phyloP scores from a whole-genome alignment of 257 asterid species.

The Gentiana macrophylla region DNA sequence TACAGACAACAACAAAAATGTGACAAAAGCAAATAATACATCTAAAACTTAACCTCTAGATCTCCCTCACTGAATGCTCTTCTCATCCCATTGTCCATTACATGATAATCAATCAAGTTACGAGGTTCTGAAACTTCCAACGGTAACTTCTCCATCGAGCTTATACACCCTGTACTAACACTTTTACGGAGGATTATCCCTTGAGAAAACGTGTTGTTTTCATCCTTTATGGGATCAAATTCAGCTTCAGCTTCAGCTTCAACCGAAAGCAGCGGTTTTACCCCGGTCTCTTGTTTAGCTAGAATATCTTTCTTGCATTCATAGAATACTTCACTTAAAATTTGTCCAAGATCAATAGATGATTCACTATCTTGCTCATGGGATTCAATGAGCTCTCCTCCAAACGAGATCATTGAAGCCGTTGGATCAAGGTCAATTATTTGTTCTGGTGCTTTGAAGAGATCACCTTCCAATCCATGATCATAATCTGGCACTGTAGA shows the following conservation, averaged over 20 bases:
- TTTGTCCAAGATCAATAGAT: slow-evolving; percentile 56
- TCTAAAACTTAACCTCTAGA: slow-evolving; percentile 51
- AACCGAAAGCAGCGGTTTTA: slow-evolving; percentile 22
- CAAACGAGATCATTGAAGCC: slow-evolving; percentile 81
- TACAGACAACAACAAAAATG: too few relatives aligned
- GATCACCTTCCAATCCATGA: slow-evolving; percentile 84
- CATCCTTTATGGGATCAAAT: slow-evolving; percentile 26
- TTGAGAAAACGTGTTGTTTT: slow-evolving; percentile 25
- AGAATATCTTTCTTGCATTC: slow-evolving; percentile 84
- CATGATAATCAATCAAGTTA: slow-evolving; percentile 66
- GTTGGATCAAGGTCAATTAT: slow-evolving; percentile 68
- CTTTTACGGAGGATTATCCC: slow-evolving; percentile 50
- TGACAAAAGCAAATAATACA: slow-evolving; percentile 11
- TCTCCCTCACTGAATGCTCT: slow-evolving; percentile 94
- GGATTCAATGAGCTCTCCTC: slow-evolving; percentile 52
- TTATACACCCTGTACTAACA: slow-evolving; percentile 47
- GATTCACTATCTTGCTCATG: slow-evolving; percentile 67
- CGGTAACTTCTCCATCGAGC: slow-evolving; percentile 40
- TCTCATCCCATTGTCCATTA: slow-evolving; percentile 70
- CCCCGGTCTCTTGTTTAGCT: slow-evolving; percentile 69
- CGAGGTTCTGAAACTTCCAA: slow-evolving; percentile 44
- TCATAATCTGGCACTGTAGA: slow-evolving; percentile 50
- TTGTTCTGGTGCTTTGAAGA: slow-evolving; percentile 73
- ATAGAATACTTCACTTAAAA: slow-evolving; percentile 69
- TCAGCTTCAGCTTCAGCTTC: slow-evolving; percentile 49